These are phyloP conservation scores for Aureobasidium sp. DNA, from an alignment of 2,329 filamentous ascomycete genomes.

Conservation along the genomic window DNA sequence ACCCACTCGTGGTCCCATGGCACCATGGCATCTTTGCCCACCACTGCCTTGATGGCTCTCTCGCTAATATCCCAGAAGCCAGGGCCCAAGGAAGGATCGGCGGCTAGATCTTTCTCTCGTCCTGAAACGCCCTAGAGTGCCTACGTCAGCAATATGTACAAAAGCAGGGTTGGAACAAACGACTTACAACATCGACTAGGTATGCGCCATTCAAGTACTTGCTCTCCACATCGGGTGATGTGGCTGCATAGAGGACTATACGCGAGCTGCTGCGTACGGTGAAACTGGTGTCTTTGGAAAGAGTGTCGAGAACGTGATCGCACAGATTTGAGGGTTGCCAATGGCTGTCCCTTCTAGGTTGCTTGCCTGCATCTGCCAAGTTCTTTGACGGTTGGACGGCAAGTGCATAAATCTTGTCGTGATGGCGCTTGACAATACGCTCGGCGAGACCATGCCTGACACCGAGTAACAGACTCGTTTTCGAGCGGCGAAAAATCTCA, in stretches of 20 bases:
- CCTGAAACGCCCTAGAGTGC: not conserved
- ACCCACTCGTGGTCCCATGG: conserved; percentile 9
- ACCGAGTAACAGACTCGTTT: conserved; percentile 1
- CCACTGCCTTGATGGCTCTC: conserved; percentile 7
- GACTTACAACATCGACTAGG: conserved; percentile 5
- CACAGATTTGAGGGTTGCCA: not conserved
- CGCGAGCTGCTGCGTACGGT: conserved; percentile 1
- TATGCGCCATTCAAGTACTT: conserved; percentile 10
- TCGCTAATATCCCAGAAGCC: conserved; percentile 6
- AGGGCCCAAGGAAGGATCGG: conserved; percentile 1
- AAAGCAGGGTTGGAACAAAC: not conserved
- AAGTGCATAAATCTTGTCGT: conserved; percentile 8
- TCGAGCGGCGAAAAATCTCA: conserved; percentile 7
- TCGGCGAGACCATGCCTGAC: conserved; percentile 5
- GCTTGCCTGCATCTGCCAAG: not conserved
- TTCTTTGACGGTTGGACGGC: not conserved
- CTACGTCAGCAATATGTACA: not conserved
- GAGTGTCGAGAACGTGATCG: conserved; percentile 3
- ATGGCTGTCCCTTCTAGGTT: conserved; percentile 1
- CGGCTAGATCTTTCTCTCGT: conserved; percentile 6
- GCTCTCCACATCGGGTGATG: not conserved
- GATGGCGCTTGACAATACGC: conserved; percentile 6
- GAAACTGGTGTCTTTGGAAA: not conserved
- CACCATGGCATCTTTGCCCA: conserved; percentile 7
- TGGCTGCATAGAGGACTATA: conserved; percentile 1